Conservation (phyloP, 2,329 filamentous ascomycete genomes). For the Calonectria montana region DNA sequence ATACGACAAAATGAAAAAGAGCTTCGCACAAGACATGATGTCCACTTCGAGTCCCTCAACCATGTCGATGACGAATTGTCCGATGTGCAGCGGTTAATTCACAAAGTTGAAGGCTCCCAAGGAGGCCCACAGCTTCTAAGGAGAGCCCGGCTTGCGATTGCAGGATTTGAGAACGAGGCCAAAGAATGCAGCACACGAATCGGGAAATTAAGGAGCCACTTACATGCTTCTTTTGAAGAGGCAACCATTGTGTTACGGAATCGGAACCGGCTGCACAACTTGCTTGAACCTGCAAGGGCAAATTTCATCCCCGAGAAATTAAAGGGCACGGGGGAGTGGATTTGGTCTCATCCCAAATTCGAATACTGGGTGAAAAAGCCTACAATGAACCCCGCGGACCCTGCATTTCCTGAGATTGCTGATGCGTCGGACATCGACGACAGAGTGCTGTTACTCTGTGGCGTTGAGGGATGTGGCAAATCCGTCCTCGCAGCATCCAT, state of each 20-base stretch:
- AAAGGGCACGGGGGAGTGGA: not conserved
- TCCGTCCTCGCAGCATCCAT: conserved; percentile 6
- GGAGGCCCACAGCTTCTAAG: not conserved
- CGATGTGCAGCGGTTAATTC: not conserved
- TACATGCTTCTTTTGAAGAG: not conserved
- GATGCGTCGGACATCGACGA: not conserved
- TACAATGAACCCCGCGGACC: not conserved
- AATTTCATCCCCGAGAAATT: not conserved
- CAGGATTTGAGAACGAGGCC: not conserved
- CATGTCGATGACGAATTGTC: not conserved
- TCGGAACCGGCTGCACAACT: not conserved
- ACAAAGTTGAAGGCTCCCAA: not conserved
- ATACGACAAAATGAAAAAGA: not conserved
- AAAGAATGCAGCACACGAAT: not conserved
- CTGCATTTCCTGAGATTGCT: not conserved
- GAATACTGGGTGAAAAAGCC: not conserved
- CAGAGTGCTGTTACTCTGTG: not conserved
- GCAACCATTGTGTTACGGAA: not conserved
- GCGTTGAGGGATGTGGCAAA: conserved; percentile 1
- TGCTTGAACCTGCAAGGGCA: not conserved
- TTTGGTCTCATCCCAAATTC: conserved; percentile 1
- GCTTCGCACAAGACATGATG: not conserved
- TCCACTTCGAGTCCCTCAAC: not conserved
- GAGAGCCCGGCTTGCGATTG: not conserved
- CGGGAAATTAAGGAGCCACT: not conserved